These are phyloP conservation scores for Entonaema liquescens DNA, from an alignment of 495 filamentous ascomycete genomes.

Conservation along the genomic window DNA sequence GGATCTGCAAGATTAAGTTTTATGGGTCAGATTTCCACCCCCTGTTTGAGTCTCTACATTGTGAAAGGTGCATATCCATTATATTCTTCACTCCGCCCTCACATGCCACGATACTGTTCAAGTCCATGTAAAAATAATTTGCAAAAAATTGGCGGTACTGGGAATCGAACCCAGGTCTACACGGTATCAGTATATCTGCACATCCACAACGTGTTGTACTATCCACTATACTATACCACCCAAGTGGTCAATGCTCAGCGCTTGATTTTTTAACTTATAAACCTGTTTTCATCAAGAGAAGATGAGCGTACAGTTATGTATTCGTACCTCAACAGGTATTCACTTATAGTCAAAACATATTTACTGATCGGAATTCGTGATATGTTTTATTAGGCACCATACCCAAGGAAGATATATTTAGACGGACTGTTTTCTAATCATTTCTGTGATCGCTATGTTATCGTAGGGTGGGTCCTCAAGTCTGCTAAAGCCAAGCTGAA, in stretches of 20 bases:
- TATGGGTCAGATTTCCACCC: neutral
- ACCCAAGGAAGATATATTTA: no score
- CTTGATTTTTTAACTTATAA: neutral
- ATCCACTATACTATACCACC: constrained; percentile 40
- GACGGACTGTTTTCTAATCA: no score
- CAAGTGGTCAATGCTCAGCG: neutral
- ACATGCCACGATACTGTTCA: neutral
- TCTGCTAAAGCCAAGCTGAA: no score
- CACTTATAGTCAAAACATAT: no score
- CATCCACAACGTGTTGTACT: constrained; percentile 40
- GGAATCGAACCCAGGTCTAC: constrained; percentile 41
- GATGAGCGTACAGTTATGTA: neutral
- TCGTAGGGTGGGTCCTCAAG: no score
- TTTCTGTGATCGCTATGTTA: no score
- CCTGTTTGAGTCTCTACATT: neutral
- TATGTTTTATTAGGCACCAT: no score
- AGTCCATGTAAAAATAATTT: neutral
- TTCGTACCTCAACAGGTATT: neutral
- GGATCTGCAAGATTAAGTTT: neutral
- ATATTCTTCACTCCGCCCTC: neutral
- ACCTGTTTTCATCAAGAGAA: neutral
- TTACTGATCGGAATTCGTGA: no score
- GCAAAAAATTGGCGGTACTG: constrained; percentile 30
- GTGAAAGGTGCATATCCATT: neutral
- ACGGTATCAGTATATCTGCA: constrained; percentile 26